These are phyloP conservation scores for Dendrobium officinale DNA, from an alignment of 106 monocot genomes.

Conservation along the genomic window DNA sequence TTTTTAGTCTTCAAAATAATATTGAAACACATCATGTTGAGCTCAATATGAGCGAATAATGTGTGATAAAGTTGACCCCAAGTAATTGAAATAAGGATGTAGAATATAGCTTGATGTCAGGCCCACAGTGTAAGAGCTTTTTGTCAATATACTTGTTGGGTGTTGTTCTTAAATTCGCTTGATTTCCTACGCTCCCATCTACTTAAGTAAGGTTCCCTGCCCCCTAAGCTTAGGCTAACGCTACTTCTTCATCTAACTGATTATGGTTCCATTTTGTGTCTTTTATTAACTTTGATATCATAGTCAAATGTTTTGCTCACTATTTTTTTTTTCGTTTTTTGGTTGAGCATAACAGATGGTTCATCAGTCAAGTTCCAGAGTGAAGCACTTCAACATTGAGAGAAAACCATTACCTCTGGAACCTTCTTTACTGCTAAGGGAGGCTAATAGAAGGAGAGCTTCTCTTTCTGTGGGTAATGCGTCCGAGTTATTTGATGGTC, in stretches of 20 bases:
- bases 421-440: constrained; percentile 87
- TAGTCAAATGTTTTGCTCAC: neutral
- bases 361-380: constrained; percentile 56
- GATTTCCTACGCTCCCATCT: neutral
- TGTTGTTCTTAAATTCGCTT: neutral
- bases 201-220: neutral
- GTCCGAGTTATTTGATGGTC: constrained; percentile 53
- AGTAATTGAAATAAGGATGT: neutral
- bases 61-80: neutral
- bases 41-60: neutral
- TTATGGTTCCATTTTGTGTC: neutral
- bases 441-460: constrained; percentile 92
- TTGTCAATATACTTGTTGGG: too few species aligned
- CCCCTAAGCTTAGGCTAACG: neutral
- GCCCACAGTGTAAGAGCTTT: too few species aligned
- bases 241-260: neutral
- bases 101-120: neutral
- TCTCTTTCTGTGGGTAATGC: constrained; percentile 79
- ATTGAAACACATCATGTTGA: neutral
- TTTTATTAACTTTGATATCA: neutral
- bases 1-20: too few species aligned
- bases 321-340: neutral
- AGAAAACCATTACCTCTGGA: constrained; percentile 88
- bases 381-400: constrained; percentile 77
- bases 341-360: constrained; percentile 45